Evolutionary conservation across 345 rosid species (phyloP).

Genomic region (Noccaea caerulescens): DNA sequence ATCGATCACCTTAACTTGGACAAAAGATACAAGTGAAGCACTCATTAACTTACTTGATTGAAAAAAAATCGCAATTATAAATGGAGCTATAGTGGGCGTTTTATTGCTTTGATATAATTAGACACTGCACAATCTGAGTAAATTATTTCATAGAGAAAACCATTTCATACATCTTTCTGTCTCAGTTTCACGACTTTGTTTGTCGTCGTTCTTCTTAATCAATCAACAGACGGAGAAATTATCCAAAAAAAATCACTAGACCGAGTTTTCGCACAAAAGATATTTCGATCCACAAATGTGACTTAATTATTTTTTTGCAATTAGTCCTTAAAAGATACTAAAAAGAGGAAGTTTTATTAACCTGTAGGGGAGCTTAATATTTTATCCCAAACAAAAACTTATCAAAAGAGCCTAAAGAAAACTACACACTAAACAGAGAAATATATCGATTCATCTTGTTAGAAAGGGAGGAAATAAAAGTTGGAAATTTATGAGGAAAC

Average conservation of each 20-base stretch:
- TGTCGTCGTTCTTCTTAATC: conserved; percentile 1
- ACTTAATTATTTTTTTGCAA: background rate
- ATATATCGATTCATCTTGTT: background rate
- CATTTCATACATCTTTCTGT: background rate
- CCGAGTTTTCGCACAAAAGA: background rate
- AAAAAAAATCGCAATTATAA: background rate
- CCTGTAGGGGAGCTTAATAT: background rate
- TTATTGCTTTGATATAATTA: background rate
- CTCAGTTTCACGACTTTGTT: conserved; percentile 5
- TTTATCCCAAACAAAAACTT: background rate
- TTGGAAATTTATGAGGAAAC: conserved; percentile 32
- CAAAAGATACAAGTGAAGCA: background rate
- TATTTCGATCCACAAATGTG: background rate
- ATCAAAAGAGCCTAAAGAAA: background rate
- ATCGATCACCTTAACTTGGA: background rate
- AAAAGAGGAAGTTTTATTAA: background rate
- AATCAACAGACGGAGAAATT: conserved; percentile 3
- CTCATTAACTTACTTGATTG: background rate
- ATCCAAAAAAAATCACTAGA: background rate
- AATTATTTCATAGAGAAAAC: background rate
- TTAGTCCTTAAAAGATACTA: background rate
- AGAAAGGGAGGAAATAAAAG: background rate
- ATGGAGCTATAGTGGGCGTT: conserved; percentile 2
- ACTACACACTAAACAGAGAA: background rate
- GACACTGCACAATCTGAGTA: background rate